Conservation (phyloP, 176 grass and related monocot genomes). For the Cocos nucifera region DNA sequence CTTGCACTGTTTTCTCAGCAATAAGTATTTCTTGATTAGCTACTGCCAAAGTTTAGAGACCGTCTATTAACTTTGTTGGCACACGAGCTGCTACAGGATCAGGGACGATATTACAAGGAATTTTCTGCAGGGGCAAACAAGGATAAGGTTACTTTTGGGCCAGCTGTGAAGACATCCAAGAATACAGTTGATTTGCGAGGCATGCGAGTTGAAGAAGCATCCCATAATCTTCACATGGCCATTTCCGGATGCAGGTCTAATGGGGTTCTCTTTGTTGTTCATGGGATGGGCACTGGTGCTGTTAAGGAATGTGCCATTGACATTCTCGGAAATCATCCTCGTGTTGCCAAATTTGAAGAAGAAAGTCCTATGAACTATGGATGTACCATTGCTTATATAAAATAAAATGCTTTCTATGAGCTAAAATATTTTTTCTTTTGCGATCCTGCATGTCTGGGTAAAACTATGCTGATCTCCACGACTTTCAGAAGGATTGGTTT, state of each 20-base stretch:
- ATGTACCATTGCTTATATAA: slow-evolving; percentile 59
- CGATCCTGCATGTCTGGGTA: too few species aligned
- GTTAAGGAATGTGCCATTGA: slow-evolving; percentile 37
- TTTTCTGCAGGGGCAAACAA: neutral
- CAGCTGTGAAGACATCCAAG: slow-evolving; percentile 46
- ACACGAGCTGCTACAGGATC: too few species aligned
- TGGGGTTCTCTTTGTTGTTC: slow-evolving; percentile 45
- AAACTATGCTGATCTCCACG: too few species aligned
- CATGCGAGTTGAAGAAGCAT: slow-evolving; percentile 39
- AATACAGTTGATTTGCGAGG: slow-evolving; percentile 63
- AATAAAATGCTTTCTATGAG: slow-evolving; percentile 12
- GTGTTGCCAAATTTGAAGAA: slow-evolving; percentile 51
- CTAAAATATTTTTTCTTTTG: too few species aligned
- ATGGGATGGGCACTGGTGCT: slow-evolving; percentile 55
- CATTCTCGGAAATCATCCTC: slow-evolving; percentile 46
- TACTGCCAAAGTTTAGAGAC: too few species aligned
- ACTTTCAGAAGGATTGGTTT: too few species aligned
- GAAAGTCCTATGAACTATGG: slow-evolving; percentile 62
- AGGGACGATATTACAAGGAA: slow-evolving; percentile 22
- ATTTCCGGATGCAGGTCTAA: slow-evolving; percentile 41
- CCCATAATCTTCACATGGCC: slow-evolving; percentile 36
- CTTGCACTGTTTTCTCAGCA: too few species aligned
- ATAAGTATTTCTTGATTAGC: too few species aligned
- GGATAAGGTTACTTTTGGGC: slow-evolving; percentile 30
- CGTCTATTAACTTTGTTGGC: too few species aligned